These are phyloP conservation scores for Aspergillus cristatus DNA, from an alignment of 495 filamentous ascomycete species.

Conservation along the genomic window DNA sequence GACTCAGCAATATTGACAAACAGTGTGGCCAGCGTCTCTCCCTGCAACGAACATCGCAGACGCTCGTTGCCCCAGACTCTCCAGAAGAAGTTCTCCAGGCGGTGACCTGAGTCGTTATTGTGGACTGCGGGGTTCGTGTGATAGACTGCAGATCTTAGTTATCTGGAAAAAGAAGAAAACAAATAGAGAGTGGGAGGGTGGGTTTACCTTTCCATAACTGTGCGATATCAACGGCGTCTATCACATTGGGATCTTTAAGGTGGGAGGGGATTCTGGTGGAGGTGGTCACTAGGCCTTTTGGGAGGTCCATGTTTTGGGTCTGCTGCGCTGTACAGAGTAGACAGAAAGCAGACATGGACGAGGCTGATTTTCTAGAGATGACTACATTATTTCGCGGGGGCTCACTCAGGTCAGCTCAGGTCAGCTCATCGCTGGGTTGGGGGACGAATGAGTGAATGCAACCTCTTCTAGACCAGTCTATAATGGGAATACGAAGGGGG, in stretches of 20 bases:
- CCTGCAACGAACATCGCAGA: constrained; percentile 18
- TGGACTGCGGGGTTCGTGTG: constrained; percentile 28
- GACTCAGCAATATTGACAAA: constrained; percentile 14
- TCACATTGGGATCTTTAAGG: constrained; percentile 17
- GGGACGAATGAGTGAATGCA: too few relatives aligned
- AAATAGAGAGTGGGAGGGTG: background rate
- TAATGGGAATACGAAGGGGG: too few relatives aligned
- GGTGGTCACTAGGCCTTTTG: constrained; percentile 43
- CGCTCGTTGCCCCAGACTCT: constrained; percentile 35
- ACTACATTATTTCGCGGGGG: too few relatives aligned
- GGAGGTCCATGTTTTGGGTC: constrained; percentile 37
- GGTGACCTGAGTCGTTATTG: constrained; percentile 27
- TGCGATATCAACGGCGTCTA: constrained; percentile 28
- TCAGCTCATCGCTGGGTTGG: too few relatives aligned
- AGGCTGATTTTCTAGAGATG: too few relatives aligned
- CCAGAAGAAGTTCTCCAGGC: constrained; percentile 48
- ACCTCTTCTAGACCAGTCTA: too few relatives aligned
- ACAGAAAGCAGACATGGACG: too few relatives aligned
- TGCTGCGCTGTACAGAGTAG: too few relatives aligned
- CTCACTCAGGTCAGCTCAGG: too few relatives aligned
- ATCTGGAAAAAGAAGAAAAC: too few relatives aligned
- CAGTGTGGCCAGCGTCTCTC: constrained; percentile 28
- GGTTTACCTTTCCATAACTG: constrained; percentile 42
- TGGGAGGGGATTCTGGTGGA: constrained; percentile 19
- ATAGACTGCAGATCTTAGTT: constrained; percentile 36